These are phyloP conservation scores for Lithospermum erythrorhizon DNA, from an alignment of 257 asterid genomes.

Conservation along the genomic window DNA sequence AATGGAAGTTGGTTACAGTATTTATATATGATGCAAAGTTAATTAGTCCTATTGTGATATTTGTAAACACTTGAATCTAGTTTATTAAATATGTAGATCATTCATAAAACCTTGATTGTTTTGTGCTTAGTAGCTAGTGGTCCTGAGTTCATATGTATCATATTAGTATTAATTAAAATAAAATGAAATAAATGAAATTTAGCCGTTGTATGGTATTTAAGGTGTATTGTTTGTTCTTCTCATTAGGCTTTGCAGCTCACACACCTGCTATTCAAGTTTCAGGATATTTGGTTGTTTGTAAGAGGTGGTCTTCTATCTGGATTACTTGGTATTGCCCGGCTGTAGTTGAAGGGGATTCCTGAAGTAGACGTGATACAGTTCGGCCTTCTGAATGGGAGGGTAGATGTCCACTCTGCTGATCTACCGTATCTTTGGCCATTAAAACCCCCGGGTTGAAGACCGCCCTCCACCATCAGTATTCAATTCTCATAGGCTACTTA, in stretches of 20 bases:
- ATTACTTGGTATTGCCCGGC: background rate
- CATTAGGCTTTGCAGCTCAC: background rate
- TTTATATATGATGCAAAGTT: too few species aligned
- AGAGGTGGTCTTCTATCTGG: background rate
- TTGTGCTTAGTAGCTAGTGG: too few species aligned
- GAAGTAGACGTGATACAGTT: background rate
- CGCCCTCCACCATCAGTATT: background rate
- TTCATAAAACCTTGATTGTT: too few species aligned
- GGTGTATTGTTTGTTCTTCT: background rate
- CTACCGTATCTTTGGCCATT: background rate
- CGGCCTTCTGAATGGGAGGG: background rate
- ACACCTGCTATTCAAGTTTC: background rate
- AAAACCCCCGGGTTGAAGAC: background rate
- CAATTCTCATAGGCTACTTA: slow-evolving; percentile 22
- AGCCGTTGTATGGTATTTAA: too few species aligned
- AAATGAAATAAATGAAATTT: too few species aligned
- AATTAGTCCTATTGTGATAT: too few species aligned
- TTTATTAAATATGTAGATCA: too few species aligned
- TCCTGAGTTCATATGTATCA: too few species aligned
- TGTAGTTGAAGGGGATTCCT: background rate
- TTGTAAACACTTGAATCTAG: too few species aligned
- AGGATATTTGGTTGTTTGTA: background rate
- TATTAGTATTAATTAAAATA: too few species aligned
- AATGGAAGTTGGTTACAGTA: too few species aligned
- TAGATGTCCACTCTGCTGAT: background rate